A percentile compares a stretch with the other conserved stretches of the same genome.
Conservation (phyloP, 228 moss, liverwort and hornwort genomes). For the Sphagnum fallax region DNA sequence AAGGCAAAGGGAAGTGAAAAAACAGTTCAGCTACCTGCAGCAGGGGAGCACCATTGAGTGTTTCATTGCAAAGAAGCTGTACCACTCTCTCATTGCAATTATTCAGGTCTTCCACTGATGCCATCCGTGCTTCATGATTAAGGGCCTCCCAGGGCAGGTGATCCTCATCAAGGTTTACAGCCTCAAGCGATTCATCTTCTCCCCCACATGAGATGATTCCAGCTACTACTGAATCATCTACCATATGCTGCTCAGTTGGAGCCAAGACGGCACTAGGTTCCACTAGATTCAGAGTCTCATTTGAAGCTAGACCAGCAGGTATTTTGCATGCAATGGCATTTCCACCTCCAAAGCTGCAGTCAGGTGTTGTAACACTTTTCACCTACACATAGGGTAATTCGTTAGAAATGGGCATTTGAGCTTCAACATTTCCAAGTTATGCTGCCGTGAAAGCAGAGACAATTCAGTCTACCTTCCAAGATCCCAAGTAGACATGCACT, state of each 20-base stretch:
- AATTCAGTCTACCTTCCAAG: neutral
- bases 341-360: neutral
- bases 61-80: slow-evolving; percentile 38
- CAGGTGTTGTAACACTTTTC: neutral
- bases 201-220: slow-evolving; percentile 38
- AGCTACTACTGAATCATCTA: slow-evolving; percentile 10
- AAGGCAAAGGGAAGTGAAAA: neutral
- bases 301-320: slow-evolving; percentile 12
- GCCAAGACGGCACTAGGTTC: slow-evolving; percentile 2
- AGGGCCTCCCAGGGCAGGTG: slow-evolving; percentile 27
- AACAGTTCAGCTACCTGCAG: slow-evolving; percentile 22
- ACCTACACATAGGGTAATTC: neutral
- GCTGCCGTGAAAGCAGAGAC: neutral
- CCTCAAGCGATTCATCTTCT: slow-evolving; percentile 45
- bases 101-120: slow-evolving; percentile 3
- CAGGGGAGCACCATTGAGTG: slow-evolving; percentile 45
- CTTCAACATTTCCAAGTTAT: no score
- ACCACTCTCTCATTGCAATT: slow-evolving; percentile 4
- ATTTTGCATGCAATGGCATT: slow-evolving; percentile 8
- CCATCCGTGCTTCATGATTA: slow-evolving; percentile 6
- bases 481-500: neutral
- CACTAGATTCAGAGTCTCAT: slow-evolving; percentile 15
- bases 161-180: slow-evolving; percentile 45
- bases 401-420: no score
- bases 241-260: slow-evolving; percentile 9